Evolutionary conservation across 1,139 yeast species (phyloP).

Genomic region (Candida sp.): DNA sequence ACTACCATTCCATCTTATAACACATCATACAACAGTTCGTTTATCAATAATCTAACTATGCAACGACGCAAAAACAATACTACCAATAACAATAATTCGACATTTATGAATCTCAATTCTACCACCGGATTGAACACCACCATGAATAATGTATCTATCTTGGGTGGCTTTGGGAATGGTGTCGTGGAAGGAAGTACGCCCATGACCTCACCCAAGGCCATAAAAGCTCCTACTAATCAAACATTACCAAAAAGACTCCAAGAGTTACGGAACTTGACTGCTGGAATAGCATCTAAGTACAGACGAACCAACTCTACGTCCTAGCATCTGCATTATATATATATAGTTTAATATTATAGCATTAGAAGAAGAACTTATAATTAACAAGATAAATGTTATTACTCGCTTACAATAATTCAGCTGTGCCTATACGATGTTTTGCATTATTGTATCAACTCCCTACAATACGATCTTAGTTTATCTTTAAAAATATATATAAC

Average conservation of each 20-base stretch:
- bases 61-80: conserved; percentile 3
- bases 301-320: conserved; percentile 6
- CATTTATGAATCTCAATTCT: conserved; percentile 18
- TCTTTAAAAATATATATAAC: too few relatives aligned
- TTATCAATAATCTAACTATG: conserved; percentile 5
- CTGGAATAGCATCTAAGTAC: conserved; percentile 31
- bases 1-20: conserved; percentile 5
- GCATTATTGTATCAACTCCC: too few relatives aligned
- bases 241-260: conserved; percentile 23
- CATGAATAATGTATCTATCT: conserved; percentile 20
- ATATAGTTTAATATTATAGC: too few relatives aligned
- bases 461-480: too few relatives aligned
- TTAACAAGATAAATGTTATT: too few relatives aligned
- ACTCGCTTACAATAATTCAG: too few relatives aligned
- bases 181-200: conserved; percentile 42
- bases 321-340: conserved; percentile 1
- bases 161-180: conserved; percentile 38
- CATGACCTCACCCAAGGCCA: conserved; percentile 26
- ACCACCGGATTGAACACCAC: conserved; percentile 19
- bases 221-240: conserved; percentile 7
- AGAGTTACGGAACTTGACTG: conserved; percentile 35
- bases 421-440: too few relatives aligned
- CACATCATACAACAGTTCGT: conserved; percentile 2
- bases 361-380: too few relatives aligned
- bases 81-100: conserved; percentile 8